These are phyloP conservation scores for Monosporozyma yasuniensis DNA, from an alignment of 805 yeast species.

Conservation along the genomic window DNA sequence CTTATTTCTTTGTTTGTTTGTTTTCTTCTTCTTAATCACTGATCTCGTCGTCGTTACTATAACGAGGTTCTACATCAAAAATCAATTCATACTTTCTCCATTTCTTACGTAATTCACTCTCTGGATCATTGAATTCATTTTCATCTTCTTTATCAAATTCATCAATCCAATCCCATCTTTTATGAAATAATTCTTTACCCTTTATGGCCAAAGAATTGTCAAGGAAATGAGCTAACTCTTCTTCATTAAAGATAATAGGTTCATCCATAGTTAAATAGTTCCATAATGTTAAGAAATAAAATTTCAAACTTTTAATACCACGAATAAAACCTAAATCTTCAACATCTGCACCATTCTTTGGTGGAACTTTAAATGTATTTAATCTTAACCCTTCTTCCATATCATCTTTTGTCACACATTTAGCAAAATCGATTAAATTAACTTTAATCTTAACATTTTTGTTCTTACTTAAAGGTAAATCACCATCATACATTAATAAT, in stretches of 20 bases:
- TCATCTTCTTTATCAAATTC: constrained; percentile 31
- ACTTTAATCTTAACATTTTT: constrained; percentile 33
- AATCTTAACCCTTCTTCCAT: constrained; percentile 26
- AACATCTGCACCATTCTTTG: constrained; percentile 42
- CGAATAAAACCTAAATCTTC: constrained; percentile 81
- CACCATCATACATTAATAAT: constrained; percentile 81
- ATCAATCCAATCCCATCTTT: constrained; percentile 33
- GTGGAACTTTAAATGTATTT: constrained; percentile 53
- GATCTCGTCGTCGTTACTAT: constrained; percentile 23
- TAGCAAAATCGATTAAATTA: constrained; percentile 93
- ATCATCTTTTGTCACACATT: constrained; percentile 66
- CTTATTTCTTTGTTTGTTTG: not conserved
- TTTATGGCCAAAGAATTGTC: constrained; percentile 5
- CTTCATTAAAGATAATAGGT: constrained; percentile 20
- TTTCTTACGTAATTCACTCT: constrained; percentile 25
- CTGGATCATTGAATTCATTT: constrained; percentile 23
- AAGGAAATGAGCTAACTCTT: constrained; percentile 12
- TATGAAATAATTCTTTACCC: constrained; percentile 16
- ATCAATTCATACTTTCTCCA: constrained; percentile 31
- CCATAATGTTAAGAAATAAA: constrained; percentile 57
- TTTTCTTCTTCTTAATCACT: constrained; percentile 21
- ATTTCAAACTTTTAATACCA: constrained; percentile 67
- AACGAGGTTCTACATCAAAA: constrained; percentile 30
- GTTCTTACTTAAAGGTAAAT: constrained; percentile 7
- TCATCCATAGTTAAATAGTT: constrained; percentile 40